These are phyloP conservation scores for Magnusiomyces paraingens DNA, from an alignment of 1,139 yeast genomes.

Conservation along the genomic window DNA sequence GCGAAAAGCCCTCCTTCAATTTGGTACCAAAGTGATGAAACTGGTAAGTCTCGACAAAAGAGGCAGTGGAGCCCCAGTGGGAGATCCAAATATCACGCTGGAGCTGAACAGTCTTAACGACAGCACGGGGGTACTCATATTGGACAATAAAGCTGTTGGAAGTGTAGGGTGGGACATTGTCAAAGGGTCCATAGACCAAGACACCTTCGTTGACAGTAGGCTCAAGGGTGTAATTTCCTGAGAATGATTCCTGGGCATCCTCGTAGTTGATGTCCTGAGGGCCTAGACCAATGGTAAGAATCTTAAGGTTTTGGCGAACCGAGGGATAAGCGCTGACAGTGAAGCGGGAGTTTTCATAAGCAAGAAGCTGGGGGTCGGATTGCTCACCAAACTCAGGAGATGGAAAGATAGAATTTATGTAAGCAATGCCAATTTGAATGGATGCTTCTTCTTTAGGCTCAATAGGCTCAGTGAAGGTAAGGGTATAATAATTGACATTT, in stretches of 20 bases:
- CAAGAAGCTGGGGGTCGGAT: conserved; percentile 56
- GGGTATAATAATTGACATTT: conserved; percentile 36
- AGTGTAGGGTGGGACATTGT: conserved; percentile 43
- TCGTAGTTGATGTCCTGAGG: conserved; percentile 22
- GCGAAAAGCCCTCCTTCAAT: conserved; percentile 50
- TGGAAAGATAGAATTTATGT: conserved; percentile 48
- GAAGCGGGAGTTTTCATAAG: conserved; percentile 49
- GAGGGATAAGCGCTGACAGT: conserved; percentile 63
- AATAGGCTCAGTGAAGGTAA: conserved; percentile 58
- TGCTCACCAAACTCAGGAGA: conserved; percentile 58
- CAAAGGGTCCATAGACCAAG: conserved; percentile 54
- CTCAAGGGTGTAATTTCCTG: neutral
- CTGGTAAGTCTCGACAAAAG: conserved; percentile 81
- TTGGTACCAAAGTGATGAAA: conserved; percentile 69
- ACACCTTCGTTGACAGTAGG: conserved; percentile 34
- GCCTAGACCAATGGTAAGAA: conserved; percentile 13
- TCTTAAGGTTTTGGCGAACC: conserved; percentile 32
- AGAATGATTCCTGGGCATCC: conserved; percentile 15
- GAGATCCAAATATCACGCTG: conserved; percentile 80
- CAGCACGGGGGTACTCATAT: conserved; percentile 62
- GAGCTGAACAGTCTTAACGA: conserved; percentile 53
- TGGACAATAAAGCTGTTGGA: conserved; percentile 47
- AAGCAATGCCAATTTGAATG: conserved; percentile 49
- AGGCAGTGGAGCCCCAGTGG: conserved; percentile 59
- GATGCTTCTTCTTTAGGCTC: conserved; percentile 51